phyloP scores from a whole-genome alignment of 1,284 basidiomycete genomes.

The Pholiota adiposa region DNA sequence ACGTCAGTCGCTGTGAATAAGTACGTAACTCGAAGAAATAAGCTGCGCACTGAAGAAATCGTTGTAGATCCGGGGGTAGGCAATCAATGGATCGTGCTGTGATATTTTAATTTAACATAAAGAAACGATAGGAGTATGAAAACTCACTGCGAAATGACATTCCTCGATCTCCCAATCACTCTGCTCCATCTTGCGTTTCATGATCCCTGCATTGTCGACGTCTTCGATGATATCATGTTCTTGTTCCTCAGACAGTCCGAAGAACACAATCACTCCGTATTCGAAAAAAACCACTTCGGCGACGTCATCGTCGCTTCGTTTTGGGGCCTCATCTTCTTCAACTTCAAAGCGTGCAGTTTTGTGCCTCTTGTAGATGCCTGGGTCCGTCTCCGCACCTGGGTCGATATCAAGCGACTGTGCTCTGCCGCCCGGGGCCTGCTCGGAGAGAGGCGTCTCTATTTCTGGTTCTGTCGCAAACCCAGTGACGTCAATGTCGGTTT shows the following conservation, averaged over 20 bases:
- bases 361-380: conserved; percentile 24
- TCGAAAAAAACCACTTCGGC: conserved; percentile 89
- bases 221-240: conserved; percentile 85
- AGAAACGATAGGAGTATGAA: conserved; percentile 1
- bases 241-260: conserved; percentile 78
- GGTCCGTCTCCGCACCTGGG: conserved; percentile 28
- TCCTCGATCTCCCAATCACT: conserved; percentile 90
- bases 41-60: conserved; percentile 83
- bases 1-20: neutral
- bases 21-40: conserved; percentile 21
- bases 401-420: conserved; percentile 13
- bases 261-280: conserved; percentile 88
- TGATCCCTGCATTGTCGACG: conserved; percentile 70
- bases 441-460: conserved; percentile 16
- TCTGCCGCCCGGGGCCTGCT: conserved; percentile 1
- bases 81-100: conserved; percentile 90
- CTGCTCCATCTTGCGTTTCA: conserved; percentile 63
- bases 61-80: conserved; percentile 87
- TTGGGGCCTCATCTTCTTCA: conserved; percentile 10
- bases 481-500: conserved; percentile 21
- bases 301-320: conserved; percentile 48
- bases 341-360: conserved; percentile 10
- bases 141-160: conserved; percentile 80
- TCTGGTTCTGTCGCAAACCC: conserved; percentile 20
- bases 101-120: conserved; percentile 34